Conservation (phyloP, 2,329 filamentous ascomycete species). For the Claviceps capensis region DNA sequence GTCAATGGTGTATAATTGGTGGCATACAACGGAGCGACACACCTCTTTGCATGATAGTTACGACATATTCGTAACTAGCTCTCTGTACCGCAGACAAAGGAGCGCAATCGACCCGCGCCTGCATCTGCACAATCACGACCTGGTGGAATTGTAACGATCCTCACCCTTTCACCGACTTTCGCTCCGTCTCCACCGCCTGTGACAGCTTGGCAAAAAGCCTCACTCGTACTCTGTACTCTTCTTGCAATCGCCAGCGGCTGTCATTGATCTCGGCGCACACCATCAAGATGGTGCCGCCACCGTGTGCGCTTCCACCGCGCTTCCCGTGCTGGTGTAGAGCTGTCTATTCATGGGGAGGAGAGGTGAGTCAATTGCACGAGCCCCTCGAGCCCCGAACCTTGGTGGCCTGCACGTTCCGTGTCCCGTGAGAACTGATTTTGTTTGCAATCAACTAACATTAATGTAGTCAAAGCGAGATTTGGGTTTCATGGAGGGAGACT, state of each 20-base stretch:
- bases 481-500: constrained; percentile 91
- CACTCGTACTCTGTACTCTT: not conserved
- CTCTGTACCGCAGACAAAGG: not conserved
- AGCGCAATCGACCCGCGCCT: not conserved
- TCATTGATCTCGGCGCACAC: not conserved
- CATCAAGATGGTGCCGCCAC: constrained; percentile 37
- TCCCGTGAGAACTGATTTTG: not conserved
- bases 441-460: not conserved
- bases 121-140: not conserved
- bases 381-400: not conserved
- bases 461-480: constrained; percentile 73
- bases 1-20: not conserved
- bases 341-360: constrained; percentile 87
- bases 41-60: not conserved
- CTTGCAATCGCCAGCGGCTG: not conserved
- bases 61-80: not conserved
- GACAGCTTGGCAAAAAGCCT: not conserved
- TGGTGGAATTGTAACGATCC: not conserved
- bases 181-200: not conserved
- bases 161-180: not conserved
- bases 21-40: not conserved
- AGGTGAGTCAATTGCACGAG: constrained; percentile 31
- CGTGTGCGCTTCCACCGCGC: constrained; percentile 52
- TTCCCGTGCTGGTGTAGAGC: constrained; percentile 90
- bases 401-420: not conserved